A percentile compares a stretch with the other conserved stretches of the same genome.
Evolutionary conservation across 805 yeast genomes (phyloP).

Genomic region (Pichia scutulata): DNA sequence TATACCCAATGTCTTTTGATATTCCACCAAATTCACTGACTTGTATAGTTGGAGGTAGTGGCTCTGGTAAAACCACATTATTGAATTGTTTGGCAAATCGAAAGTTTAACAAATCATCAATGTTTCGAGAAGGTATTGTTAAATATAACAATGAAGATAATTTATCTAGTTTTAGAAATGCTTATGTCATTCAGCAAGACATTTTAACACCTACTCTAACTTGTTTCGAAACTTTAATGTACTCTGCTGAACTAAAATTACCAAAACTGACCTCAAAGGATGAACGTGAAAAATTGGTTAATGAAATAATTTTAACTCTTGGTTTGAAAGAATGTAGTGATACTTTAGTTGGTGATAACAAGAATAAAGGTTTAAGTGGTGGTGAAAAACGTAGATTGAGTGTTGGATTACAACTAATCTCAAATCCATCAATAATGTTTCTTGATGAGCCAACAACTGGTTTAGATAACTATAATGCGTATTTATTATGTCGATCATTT

Average conservation of each 20-base stretch:
- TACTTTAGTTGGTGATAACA: slow-evolving; percentile 47
- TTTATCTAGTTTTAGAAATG: slow-evolving; percentile 31
- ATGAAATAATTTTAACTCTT: slow-evolving; percentile 52
- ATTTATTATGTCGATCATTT: slow-evolving; percentile 51
- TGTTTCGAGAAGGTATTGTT: slow-evolving; percentile 33
- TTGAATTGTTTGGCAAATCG: slow-evolving; percentile 58
- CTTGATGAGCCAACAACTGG: slow-evolving; percentile 90
- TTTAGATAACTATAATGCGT: slow-evolving; percentile 71
- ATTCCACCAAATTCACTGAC: slow-evolving; percentile 54
- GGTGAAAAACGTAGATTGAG: slow-evolving; percentile 78
- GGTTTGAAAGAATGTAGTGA: slow-evolving; percentile 60
- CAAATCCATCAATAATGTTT: slow-evolving; percentile 69
- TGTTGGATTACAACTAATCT: slow-evolving; percentile 67
- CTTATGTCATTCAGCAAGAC: slow-evolving; percentile 76
- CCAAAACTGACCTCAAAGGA: slow-evolving; percentile 36
- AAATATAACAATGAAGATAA: slow-evolving; percentile 31
- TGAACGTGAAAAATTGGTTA: slow-evolving; percentile 44
- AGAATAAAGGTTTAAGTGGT: slow-evolving; percentile 63
- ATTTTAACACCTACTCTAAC: slow-evolving; percentile 63
- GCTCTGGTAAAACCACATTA: slow-evolving; percentile 79
- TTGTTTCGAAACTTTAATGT: slow-evolving; percentile 59
- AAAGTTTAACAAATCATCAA: slow-evolving; percentile 26
- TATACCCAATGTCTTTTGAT: slow-evolving; percentile 49
- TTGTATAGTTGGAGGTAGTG: slow-evolving; percentile 84
- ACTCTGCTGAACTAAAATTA: slow-evolving; percentile 65